Conservation (phyloP, 1,139 yeast genomes). For the Saccharomyces hybrid region DNA sequence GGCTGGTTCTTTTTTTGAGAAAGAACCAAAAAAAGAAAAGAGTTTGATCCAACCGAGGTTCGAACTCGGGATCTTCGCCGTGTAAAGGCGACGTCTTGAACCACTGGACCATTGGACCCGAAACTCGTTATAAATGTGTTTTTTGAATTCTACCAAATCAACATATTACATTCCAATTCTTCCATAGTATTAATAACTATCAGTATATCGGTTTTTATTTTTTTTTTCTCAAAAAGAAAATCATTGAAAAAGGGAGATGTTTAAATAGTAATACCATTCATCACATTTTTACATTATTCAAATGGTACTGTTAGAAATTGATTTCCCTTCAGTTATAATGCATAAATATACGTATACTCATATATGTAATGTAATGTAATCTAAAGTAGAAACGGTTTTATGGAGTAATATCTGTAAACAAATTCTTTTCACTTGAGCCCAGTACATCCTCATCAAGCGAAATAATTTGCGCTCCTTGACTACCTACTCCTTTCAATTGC, state of each 20-base stretch:
- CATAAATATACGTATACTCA: neutral
- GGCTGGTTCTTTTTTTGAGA: too few relatives aligned
- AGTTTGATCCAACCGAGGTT: conserved; percentile 33
- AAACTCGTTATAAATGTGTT: neutral
- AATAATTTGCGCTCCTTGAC: neutral
- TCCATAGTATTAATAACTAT: too few relatives aligned
- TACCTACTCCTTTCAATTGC: conserved; percentile 8
- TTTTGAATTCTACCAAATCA: too few relatives aligned
- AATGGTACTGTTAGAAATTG: neutral
- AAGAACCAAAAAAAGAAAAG: neutral
- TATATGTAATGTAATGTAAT: neutral
- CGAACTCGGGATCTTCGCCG: conserved; percentile 36
- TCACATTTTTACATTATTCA: neutral
- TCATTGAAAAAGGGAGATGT: neutral
- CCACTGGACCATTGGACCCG: conserved; percentile 28
- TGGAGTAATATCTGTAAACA: neutral
- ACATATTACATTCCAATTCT: too few relatives aligned
- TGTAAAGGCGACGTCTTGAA: conserved; percentile 35
- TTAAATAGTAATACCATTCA: too few relatives aligned
- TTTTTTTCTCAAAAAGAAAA: too few relatives aligned
- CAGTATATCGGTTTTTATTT: too few relatives aligned
- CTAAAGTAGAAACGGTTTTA: neutral
- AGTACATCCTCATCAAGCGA: neutral
- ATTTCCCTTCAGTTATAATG: neutral
- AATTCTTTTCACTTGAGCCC: neutral